Base-by-base conservation (phyloP, 1,284 basidiomycete species). In the Microbotryum intermedium region DNA sequence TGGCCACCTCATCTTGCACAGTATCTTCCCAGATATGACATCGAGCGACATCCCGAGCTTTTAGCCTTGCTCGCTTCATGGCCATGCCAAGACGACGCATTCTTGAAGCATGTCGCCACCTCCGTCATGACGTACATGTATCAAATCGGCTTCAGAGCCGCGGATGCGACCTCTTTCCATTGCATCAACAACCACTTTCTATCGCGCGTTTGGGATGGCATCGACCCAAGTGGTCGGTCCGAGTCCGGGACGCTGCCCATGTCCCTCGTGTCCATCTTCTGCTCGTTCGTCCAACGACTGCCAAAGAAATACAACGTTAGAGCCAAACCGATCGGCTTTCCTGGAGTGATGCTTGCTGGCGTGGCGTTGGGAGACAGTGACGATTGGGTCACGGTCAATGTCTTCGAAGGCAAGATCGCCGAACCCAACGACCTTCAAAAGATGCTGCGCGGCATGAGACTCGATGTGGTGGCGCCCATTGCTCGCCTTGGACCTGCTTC, bases 251-350 rank as follows among this genome's bases (percentile, higher is more conserved):
- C 59, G 10, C 54, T 66, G 4, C 65, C 65, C 4, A 64, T 66
- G 61, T 60, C 65, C 10, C 55, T 66, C 45, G 65, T 66, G 47
- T 30, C 54, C 20, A 57, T 66, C 57, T 66, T 64, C 52, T 61
- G 59, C 55, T 50, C 65, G 8, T 56, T 66, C 47, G 44, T 66
- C 11, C 30, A 52, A 5, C 56, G 62, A 2, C 44, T 66, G 1
- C 64, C 64, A 10, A 30, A 42, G 18, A 50, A 48, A 26, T 26
- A 59, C 51, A 42, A 44, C 20, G 53, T 64, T 43, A 44, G 53
- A 26, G 61, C 50, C 7, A 18, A 39, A 18, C 59, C 62, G 2
- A 29, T 66, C 34, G 65, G 65, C 0, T 61, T 64, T 21, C 65
- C 65, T 0, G 65, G 65, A 0, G 57, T 55, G 3, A 45, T 66